Evolutionary conservation across 768 basidiomycete genomes (phyloP).

Genomic region (Boletellus sp.): DNA sequence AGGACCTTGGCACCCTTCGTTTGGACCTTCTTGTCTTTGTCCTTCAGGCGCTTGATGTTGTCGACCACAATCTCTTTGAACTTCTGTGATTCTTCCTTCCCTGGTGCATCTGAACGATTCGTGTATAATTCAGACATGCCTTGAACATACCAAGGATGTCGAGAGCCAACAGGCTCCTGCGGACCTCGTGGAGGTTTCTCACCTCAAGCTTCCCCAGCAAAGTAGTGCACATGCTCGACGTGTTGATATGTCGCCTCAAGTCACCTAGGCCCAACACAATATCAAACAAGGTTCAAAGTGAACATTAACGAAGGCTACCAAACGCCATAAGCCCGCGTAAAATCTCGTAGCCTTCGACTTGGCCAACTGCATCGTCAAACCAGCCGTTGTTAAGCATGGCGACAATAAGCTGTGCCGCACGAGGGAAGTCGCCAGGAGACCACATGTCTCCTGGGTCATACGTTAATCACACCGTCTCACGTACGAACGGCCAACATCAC

Average conservation of each 20-base stretch:
- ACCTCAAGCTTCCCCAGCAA: slow-evolving; percentile 11
- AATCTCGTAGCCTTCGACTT: not conserved
- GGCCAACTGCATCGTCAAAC: slow-evolving; percentile 23
- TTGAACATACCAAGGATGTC: slow-evolving; percentile 18
- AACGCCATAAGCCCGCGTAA: not conserved
- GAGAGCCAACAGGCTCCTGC: slow-evolving; percentile 19
- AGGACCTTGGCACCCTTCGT: slow-evolving; percentile 6
- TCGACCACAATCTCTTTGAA: not conserved
- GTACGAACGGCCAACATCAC: not conserved
- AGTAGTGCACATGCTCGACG: slow-evolving; percentile 13
- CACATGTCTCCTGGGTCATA: slow-evolving; percentile 12
- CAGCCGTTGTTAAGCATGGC: slow-evolving; percentile 17
- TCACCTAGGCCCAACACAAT: slow-evolving; percentile 2
- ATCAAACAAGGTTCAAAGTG: no score
- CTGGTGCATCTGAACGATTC: no score
- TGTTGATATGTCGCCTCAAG: slow-evolving; percentile 7
- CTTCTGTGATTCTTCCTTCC: not conserved
- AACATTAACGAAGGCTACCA: no score
- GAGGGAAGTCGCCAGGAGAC: slow-evolving; percentile 4
- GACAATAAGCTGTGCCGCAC: slow-evolving; percentile 7
- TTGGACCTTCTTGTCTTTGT: not conserved
- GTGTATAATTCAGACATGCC: no score
- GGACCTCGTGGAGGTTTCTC: slow-evolving; percentile 10
- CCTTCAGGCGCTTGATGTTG: not conserved
- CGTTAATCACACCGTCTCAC: not conserved